These are phyloP conservation scores for Colletotrichum lentis DNA, from an alignment of 2,329 filamentous ascomycete genomes.

Conservation along the genomic window DNA sequence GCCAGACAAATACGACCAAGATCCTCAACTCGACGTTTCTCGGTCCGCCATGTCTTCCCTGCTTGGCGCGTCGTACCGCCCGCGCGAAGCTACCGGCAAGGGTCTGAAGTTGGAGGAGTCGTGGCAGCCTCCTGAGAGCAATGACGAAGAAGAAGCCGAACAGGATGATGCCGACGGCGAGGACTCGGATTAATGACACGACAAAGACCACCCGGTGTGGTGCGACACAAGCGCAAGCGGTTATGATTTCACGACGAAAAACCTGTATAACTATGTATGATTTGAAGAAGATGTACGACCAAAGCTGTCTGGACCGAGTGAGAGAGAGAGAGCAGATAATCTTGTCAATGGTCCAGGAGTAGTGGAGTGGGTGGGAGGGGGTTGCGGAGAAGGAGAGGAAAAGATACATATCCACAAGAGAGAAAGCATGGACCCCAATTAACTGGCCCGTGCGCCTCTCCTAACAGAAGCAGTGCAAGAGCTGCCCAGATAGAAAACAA, in stretches of 20 bases:
- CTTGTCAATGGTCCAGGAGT: not conserved
- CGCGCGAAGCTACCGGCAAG: conserved; percentile 66
- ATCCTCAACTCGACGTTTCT: conserved; percentile 63
- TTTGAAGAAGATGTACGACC: conserved; percentile 16
- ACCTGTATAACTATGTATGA: conserved; percentile 35
- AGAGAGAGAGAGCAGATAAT: not conserved
- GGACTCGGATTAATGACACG: conserved; percentile 39
- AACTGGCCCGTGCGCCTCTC: conserved; percentile 1
- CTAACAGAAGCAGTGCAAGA: not conserved
- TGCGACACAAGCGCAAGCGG: conserved; percentile 20
- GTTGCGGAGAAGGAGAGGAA: not conserved
- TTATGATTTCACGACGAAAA: conserved; percentile 24
- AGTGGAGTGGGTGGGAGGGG: not conserved
- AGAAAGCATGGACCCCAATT: not conserved
- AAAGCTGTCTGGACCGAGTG: not conserved
- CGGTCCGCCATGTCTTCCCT: conserved; percentile 63
- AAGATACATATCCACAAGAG: conserved; percentile 2
- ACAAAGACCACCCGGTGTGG: not conserved
- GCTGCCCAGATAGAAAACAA: conserved; percentile 15
- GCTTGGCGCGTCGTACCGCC: conserved; percentile 58
- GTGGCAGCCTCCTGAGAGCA: conserved; percentile 73
- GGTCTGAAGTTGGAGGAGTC: conserved; percentile 84
- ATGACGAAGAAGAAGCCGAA: conserved; percentile 61
- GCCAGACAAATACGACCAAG: conserved; percentile 64
- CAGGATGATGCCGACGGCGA: conserved; percentile 50